phyloP scores from a whole-genome alignment of 2,329 filamentous ascomycete species.

The Diaporthe batatas region DNA sequence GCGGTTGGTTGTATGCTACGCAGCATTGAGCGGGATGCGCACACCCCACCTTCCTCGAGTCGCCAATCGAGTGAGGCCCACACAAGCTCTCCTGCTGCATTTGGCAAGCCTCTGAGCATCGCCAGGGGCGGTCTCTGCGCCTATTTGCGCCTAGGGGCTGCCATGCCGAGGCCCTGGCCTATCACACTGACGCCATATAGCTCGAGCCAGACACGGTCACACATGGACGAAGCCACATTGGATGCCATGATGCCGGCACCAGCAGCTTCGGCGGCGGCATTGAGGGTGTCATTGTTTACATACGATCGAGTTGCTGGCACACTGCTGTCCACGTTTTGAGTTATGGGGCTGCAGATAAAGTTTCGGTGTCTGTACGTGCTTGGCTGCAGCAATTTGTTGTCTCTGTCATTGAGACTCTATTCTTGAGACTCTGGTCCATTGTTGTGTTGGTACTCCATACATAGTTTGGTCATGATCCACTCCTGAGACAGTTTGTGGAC shows the following conservation, averaged over 20 bases:
- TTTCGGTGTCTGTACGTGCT: neutral
- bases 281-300: neutral
- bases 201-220: neutral
- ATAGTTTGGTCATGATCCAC: neutral
- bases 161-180: neutral
- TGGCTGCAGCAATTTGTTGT: neutral
- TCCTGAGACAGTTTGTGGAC: neutral
- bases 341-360: neutral
- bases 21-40: neutral
- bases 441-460: neutral
- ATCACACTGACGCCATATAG: neutral
- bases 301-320: neutral
- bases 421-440: neutral
- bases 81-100: constrained; percentile 41
- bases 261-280: neutral
- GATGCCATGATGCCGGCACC: neutral
- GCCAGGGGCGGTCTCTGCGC: neutral
- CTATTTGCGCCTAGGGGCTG: neutral
- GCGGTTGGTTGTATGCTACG: neutral
- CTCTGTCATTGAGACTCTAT: too few species aligned
- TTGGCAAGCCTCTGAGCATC: constrained; percentile 18
- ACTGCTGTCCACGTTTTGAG: neutral
- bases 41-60: constrained; percentile 32
- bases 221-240: neutral
- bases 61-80: constrained; percentile 34